A percentile compares a stretch with the other conserved stretches of the same genome.
These are phyloP conservation scores for Trypethelium eluteriae DNA, from an alignment of 495 filamentous ascomycete species.

Conservation along the genomic window DNA sequence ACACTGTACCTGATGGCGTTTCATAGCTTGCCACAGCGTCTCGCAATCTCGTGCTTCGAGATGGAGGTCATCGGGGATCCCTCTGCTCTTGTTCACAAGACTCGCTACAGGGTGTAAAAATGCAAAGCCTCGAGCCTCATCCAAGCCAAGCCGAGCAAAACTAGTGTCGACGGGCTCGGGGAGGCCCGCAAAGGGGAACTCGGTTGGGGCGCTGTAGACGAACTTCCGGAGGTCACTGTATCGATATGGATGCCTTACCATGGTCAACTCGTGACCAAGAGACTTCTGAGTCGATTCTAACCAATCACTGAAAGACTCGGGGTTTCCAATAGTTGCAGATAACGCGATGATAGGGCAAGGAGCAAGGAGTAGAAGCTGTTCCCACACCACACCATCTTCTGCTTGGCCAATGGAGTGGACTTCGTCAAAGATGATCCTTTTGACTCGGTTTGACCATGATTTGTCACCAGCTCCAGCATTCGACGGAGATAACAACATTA, in stretches of 20 bases:
- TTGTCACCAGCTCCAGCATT: conserved; percentile 45
- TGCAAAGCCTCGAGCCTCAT: conserved; percentile 43
- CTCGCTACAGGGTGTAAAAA: conserved; percentile 63
- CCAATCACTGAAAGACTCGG: conserved; percentile 61
- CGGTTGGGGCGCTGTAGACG: conserved; percentile 46
- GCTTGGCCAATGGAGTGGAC: conserved; percentile 74
- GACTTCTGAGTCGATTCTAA: conserved; percentile 51
- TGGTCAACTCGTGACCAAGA: conserved; percentile 50
- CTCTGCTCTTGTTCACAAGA: conserved; percentile 50
- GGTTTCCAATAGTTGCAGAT: conserved; percentile 74
- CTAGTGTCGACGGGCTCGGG: conserved; percentile 27
- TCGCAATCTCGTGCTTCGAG: conserved; percentile 66
- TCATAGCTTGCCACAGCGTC: conserved; percentile 55
- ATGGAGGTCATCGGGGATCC: conserved; percentile 55
- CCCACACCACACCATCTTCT: conserved; percentile 73
- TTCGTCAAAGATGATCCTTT: conserved; percentile 75
- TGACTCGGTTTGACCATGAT: conserved; percentile 57
- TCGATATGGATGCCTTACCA: conserved; percentile 57
- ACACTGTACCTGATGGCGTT: conserved; percentile 39
- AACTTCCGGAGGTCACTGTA: conserved; percentile 73
- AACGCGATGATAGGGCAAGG: conserved; percentile 75
- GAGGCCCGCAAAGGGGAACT: conserved; percentile 53
- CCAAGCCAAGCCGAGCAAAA: conserved; percentile 45
- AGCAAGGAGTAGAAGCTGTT: conserved; percentile 64
- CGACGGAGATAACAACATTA: conserved; percentile 61